Percentiles rank a stretch among this genome's conserved stretches.
These are phyloP conservation scores for Mentha longifolia DNA, from an alignment of 257 asterid species.

Conservation along the genomic window DNA sequence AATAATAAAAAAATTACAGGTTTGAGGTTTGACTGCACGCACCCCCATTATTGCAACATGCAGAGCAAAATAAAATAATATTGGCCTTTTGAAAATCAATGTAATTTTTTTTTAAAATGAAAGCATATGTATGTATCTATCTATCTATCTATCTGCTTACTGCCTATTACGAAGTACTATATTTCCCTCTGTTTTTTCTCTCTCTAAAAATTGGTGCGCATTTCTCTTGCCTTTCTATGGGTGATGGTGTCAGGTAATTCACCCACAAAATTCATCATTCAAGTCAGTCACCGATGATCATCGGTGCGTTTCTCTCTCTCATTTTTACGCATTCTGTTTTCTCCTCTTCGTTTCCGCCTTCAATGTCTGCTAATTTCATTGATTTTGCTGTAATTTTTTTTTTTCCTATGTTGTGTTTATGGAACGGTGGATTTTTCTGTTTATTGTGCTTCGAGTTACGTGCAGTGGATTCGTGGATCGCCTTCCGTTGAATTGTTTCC, in stretches of 20 bases:
- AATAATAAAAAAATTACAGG: conserved; percentile 9
- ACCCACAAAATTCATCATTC: conserved; percentile 27
- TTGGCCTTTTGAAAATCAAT: conserved; percentile 13
- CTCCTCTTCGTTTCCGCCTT: not conserved
- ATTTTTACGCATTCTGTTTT: conserved; percentile 23
- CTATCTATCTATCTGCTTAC: not conserved
- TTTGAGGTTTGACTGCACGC: conserved; percentile 47
- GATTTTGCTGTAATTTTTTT: not conserved
- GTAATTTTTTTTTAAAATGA: not conserved
- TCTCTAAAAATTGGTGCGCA: conserved; percentile 36
- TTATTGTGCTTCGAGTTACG: not conserved
- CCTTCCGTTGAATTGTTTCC: conserved; percentile 29
- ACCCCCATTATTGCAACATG: conserved; percentile 40
- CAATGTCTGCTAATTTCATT: not conserved
- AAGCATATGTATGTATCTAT: too few relatives aligned
- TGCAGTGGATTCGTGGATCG: conserved; percentile 30
- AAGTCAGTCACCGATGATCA: conserved; percentile 39
- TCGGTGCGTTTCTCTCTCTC: conserved; percentile 25
- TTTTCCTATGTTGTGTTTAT: not conserved
- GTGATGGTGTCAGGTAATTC: conserved; percentile 32
- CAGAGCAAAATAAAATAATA: conserved; percentile 29
- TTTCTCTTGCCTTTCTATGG: conserved; percentile 34
- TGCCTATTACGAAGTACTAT: too few relatives aligned
- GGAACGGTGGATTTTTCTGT: not conserved
- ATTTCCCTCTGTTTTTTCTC: conserved; percentile 31